Evolutionary conservation across 306 rosid genomes (phyloP).

Genomic region (Astragalus glycyphyllos): DNA sequence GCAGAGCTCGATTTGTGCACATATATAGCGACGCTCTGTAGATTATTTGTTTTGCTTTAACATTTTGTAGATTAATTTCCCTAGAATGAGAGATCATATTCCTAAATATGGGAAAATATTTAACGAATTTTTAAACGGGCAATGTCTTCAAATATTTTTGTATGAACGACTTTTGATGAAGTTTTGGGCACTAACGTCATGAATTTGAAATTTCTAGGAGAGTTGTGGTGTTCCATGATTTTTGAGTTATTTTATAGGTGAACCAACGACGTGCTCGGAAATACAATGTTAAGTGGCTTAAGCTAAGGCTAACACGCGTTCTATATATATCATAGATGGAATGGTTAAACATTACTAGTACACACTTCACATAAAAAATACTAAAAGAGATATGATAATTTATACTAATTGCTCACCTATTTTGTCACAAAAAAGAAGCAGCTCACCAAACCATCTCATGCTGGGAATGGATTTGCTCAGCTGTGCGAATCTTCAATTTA

Average conservation of each 20-base stretch:
- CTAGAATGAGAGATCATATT: no score
- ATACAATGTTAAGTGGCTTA: not conserved
- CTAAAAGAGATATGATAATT: no score
- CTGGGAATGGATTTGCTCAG: no score
- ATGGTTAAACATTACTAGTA: constrained; percentile 33
- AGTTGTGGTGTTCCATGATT: not conserved
- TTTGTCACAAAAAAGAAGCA: no score
- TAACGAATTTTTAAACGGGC: not conserved
- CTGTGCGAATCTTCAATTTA: no score
- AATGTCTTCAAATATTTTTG: not conserved
- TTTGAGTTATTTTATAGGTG: constrained; percentile 11
- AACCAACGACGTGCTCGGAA: not conserved
- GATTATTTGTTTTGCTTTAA: not conserved
- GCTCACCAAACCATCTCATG: no score
- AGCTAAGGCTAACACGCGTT: not conserved
- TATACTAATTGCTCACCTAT: no score
- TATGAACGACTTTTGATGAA: not conserved
- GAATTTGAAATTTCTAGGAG: not conserved
- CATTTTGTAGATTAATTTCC: not conserved
- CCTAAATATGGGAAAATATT: not conserved
- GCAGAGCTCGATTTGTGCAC: not conserved
- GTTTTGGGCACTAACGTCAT: no score
- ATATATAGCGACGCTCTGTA: not conserved
- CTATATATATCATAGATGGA: constrained; percentile 15
- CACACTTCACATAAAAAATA: not conserved